These are phyloP conservation scores for Allium cepa DNA, from an alignment of 106 monocot genomes.

Conservation along the genomic window DNA sequence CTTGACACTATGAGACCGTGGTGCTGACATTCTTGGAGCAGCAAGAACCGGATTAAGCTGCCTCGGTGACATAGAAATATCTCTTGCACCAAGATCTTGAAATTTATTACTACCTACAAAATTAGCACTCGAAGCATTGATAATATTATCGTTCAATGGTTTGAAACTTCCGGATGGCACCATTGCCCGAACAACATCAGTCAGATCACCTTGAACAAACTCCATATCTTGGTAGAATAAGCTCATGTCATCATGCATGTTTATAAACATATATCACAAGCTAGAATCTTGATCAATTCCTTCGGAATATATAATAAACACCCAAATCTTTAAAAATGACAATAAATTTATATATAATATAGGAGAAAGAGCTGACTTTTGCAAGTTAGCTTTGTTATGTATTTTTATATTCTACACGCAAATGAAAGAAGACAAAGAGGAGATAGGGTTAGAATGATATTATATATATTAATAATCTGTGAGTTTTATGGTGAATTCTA, in stretches of 20 bases:
- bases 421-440: constrained; percentile 7
- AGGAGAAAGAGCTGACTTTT: constrained; percentile 4
- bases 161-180: background rate
- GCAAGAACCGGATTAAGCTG: background rate
- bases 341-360: background rate
- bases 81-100: background rate
- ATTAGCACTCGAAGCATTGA: background rate
- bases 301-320: too few species aligned
- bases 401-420: constrained; percentile 3
- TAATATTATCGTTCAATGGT: background rate
- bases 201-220: constrained; percentile 3
- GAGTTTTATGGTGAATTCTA: constrained; percentile 2
- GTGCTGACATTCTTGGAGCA: background rate
- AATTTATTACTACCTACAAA: background rate
- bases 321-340: background rate
- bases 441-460: constrained; percentile 4
- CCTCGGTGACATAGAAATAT: background rate
- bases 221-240: background rate
- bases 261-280: background rate
- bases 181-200: background rate
- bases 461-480: background rate
- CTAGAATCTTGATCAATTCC: too few species aligned
- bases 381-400: background rate
- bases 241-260: background rate
- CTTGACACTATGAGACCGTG: background rate